Base-by-base conservation (phyloP, 208 protist genomes). In the Leishmania arabica region DNA sequence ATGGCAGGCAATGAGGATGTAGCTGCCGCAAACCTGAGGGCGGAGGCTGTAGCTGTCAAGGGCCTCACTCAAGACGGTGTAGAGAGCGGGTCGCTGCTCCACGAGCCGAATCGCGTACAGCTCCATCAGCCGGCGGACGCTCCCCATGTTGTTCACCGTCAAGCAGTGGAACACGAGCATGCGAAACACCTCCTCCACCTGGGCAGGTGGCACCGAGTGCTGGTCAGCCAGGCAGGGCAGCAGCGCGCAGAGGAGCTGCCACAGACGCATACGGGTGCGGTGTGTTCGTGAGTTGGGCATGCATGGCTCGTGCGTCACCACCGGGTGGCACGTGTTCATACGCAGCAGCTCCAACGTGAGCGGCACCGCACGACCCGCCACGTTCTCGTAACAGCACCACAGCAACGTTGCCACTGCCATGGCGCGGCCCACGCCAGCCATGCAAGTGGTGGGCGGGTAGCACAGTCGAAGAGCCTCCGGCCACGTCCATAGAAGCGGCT, bases 261-360 rank as follows among this genome's bases (percentile, higher is more conserved):
- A 98, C 27, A 97, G 82, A 58, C 95, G 92, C 76, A 98, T 87
- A 75, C 95, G 93, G 49, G 81, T 89, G 58, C 93, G 95, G 85
- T 98, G 95, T 34, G 93, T 86, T 47, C 86, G 87, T n/a, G 91
- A 95, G 86, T 98, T 98, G 47, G 95, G 95, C 93, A 96, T 97
- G 84, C 95, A 98, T 34, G 95, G 93, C 86, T 94, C 91, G 74
- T 90, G 87, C 49, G 82, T 91, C 3, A 98, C 83, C 27, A 89
- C 66, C 3, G 84, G 74, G 82, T 96, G 75, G 56, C 65, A 85
- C 27, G 69, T 77, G 81, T 96, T 97, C 88, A 92, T 91, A 8
- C 87, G 86, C 62, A 98, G 82, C 85, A 98, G 81, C 81, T 88
- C 74, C 80, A 90, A 54, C 56, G 84, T 87, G 37, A 95, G 74